Evolutionary conservation across 2,329 filamentous ascomycete genomes (phyloP), one percentile per base, ranked within the genome.

Genomic region (Stenocarpella maydis): DNA sequence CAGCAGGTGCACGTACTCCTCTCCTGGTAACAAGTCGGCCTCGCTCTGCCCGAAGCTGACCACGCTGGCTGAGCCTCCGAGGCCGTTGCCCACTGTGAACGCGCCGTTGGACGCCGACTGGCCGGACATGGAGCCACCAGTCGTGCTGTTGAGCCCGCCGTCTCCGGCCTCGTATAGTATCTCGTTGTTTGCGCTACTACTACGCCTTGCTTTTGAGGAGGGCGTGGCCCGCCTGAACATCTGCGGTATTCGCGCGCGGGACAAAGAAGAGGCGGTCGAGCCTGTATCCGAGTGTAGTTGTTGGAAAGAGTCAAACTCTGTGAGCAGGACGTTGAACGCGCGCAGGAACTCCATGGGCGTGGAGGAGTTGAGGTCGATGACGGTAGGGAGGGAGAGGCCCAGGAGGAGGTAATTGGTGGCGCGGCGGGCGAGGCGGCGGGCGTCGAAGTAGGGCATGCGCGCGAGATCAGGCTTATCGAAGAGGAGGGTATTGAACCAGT

Each of bases 401-500:
- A 99, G 91, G 39, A 98, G 88, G 69, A 99, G 90, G 79, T 95
- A 97, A 79, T 97, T 97, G 64, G 94, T 97, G 43, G 96, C 95
- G 74, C 96, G 93, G 69, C 95, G 92, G 71, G 93, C 91, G 60
- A 98, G 89, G 77, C 95, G 96, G 73, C 92, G 90, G 4, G 89
- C 84, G 70, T 97, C 92, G 77, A 97, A 95, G 77, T 94, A 97
- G 54, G 95, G 91, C 83, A 98, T 91, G 76, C 91, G 90, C 64
- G 87, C 84, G 41, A 98, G 86, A 79, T 97, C 94, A 37, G 88
- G 80, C 76, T 93, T 92, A 73, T 94, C 93, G 81, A 97, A 97
- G 77, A 97, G 92, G 71, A 97, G 89, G 0, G 96, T 98, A 82
- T 98, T 98, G 85, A 98, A 98, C 95, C 96, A 98, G 83, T 97